A percentile compares a stretch with the other conserved stretches of the same genome.
Conservation (phyloP, 495 filamentous ascomycete species). For the Trypethelium eluteriae region DNA sequence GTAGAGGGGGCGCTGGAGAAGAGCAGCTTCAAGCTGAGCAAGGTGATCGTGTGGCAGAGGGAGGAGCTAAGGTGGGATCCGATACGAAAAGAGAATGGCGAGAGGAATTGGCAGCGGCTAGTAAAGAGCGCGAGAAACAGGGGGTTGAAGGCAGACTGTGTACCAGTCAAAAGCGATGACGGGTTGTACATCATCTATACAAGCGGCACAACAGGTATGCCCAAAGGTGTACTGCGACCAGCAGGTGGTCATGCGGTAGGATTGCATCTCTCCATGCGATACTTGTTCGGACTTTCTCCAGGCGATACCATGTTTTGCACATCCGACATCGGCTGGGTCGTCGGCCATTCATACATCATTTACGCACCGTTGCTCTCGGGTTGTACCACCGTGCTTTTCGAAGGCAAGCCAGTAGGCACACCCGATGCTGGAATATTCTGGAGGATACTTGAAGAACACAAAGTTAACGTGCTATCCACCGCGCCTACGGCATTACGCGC, state of each 20-base stretch:
- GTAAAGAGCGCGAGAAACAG: conserved; percentile 59
- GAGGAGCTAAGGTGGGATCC: conserved; percentile 67
- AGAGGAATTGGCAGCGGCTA: conserved; percentile 73
- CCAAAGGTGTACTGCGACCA: conserved; percentile 80
- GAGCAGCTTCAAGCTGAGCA: conserved; percentile 30
- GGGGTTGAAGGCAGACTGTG: conserved; percentile 57
- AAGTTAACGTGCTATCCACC: conserved; percentile 75
- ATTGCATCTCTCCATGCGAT: conserved; percentile 66
- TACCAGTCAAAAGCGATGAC: conserved; percentile 70
- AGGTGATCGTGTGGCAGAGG: conserved; percentile 70
- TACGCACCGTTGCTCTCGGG: conserved; percentile 79
- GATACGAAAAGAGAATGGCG: conserved; percentile 52
- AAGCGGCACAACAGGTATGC: conserved; percentile 72
- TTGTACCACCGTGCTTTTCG: conserved; percentile 79
- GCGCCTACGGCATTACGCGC: conserved; percentile 82
- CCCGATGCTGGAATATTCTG: conserved; percentile 82
- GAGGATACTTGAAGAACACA: conserved; percentile 76
- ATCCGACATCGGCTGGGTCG: conserved; percentile 40
- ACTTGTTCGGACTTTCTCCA: conserved; percentile 69
- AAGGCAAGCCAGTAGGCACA: conserved; percentile 87
- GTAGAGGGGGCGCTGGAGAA: conserved; percentile 43
- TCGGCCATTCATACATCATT: conserved; percentile 47
- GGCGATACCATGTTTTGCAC: conserved; percentile 80
- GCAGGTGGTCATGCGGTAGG: conserved; percentile 86
- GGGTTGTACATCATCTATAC: conserved; percentile 89